Conservation (phyloP, 1,139 yeast species). For the Wickerhamomyces sp. region DNA sequence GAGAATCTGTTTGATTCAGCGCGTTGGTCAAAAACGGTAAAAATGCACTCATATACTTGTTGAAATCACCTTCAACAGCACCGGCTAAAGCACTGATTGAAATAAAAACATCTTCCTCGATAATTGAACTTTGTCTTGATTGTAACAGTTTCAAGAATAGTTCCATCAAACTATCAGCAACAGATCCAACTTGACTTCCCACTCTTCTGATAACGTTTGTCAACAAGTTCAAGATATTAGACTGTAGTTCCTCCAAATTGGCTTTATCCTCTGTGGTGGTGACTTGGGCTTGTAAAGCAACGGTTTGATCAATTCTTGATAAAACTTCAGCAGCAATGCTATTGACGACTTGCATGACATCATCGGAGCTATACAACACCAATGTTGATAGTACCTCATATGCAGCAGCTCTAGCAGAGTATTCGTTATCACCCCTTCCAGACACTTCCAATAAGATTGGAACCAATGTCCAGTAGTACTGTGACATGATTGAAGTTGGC, state of each 20-base stretch:
- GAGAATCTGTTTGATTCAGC: constrained; percentile 74
- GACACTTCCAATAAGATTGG: constrained; percentile 69
- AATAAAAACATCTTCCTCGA: constrained; percentile 91
- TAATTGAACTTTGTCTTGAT: constrained; percentile 57
- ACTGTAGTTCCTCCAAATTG: constrained; percentile 83
- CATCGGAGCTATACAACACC: constrained; percentile 70
- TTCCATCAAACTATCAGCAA: constrained; percentile 81
- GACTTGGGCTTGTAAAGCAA: constrained; percentile 47
- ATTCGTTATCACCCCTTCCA: constrained; percentile 72
- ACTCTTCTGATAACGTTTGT: constrained; percentile 86
- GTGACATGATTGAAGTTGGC: constrained; percentile 64
- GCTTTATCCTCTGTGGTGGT: constrained; percentile 64
- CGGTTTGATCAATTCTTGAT: constrained; percentile 64
- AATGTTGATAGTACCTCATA: constrained; percentile 87
- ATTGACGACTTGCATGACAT: constrained; percentile 64
- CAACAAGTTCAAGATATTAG: constrained; percentile 77
- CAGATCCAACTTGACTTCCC: constrained; percentile 57
- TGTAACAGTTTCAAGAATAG: constrained; percentile 67
- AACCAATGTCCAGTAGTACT: constrained; percentile 61
- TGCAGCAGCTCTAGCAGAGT: constrained; percentile 89
- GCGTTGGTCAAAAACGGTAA: constrained; percentile 78
- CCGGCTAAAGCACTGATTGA: constrained; percentile 88
- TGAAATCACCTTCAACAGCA: constrained; percentile 65
- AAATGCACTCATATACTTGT: constrained; percentile 73
- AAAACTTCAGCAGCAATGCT: constrained; percentile 72